These are phyloP conservation scores for Uronychia setigera DNA, from an alignment of 73 alveolate genomes.

Conservation along the genomic window DNA sequence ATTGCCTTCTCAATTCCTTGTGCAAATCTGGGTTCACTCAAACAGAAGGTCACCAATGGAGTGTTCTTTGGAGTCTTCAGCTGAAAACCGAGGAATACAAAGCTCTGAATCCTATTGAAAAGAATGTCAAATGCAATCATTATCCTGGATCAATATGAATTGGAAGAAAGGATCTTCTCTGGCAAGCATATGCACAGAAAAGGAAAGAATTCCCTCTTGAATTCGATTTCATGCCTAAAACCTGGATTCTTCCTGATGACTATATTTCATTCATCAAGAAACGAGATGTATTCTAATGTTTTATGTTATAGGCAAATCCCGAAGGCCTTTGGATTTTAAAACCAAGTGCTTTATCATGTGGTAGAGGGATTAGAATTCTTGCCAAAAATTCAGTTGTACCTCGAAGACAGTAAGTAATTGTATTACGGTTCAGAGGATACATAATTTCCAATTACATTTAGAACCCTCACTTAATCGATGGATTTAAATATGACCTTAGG, in stretches of 20 bases:
- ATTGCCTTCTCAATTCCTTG: conserved; percentile 40
- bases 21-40: conserved; percentile 36
- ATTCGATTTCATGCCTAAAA: conserved; percentile 52
- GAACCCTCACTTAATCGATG: conserved; percentile 85
- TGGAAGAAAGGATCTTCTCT: not conserved
- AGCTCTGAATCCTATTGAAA: conserved; percentile 63
- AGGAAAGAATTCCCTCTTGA: conserved; percentile 53
- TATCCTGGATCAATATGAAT: conserved; percentile 80
- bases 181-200: not conserved
- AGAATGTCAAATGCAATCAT: conserved; percentile 77
- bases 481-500: conserved; percentile 89
- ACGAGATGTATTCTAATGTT: not conserved
- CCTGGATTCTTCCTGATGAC: conserved; percentile 58
- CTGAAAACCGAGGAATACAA: conserved; percentile 38
- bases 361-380: conserved; percentile 55
- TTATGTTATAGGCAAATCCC: not conserved
- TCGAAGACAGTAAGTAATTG: conserved; percentile 16
- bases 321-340: conserved; percentile 55
- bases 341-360: conserved; percentile 64
- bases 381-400: conserved; percentile 44
- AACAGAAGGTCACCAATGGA: conserved; percentile 60
- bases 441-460: conserved; percentile 76
- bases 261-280: not conserved
- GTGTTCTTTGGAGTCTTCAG: conserved; percentile 56
- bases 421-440: conserved; percentile 46